These are phyloP conservation scores for Knoxia roxburghii DNA, from an alignment of 257 asterid species.

Conservation along the genomic window DNA sequence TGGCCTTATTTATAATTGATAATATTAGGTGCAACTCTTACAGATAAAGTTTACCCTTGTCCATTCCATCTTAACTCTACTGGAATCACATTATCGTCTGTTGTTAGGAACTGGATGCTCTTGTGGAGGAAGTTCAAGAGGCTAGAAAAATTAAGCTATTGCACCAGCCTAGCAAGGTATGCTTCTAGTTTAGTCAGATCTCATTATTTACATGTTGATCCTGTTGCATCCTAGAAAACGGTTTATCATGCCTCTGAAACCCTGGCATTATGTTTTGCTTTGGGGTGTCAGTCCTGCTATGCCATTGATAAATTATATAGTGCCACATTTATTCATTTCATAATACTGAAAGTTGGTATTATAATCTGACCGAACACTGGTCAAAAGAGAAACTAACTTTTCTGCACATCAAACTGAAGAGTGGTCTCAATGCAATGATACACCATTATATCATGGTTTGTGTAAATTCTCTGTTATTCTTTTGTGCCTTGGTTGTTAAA, in stretches of 20 bases:
- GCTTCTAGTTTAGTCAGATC: constrained; percentile 8
- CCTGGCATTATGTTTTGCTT: neutral
- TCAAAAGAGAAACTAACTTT: neutral
- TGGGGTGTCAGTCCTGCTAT: neutral
- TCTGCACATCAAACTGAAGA: neutral
- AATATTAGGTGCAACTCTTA: no score
- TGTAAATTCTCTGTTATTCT: neutral
- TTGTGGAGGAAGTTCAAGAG: constrained; percentile 91
- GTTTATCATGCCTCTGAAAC: neutral
- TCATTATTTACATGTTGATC: neutral
- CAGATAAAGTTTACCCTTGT: neutral
- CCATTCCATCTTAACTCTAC: neutral
- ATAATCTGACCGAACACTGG: neutral
- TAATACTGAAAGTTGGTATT: neutral
- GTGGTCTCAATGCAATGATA: neutral
- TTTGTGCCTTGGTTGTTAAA: neutral
- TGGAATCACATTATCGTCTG: neutral
- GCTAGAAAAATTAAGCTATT: constrained; percentile 70
- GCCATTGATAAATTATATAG: neutral
- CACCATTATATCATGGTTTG: neutral
- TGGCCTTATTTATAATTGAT: neutral
- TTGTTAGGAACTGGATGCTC: constrained; percentile 49
- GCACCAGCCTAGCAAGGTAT: constrained; percentile 67
- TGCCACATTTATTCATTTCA: neutral
- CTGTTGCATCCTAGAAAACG: neutral